phyloP scores from a whole-genome alignment of 441 rosid genomes.

The Populus hybrid region DNA sequence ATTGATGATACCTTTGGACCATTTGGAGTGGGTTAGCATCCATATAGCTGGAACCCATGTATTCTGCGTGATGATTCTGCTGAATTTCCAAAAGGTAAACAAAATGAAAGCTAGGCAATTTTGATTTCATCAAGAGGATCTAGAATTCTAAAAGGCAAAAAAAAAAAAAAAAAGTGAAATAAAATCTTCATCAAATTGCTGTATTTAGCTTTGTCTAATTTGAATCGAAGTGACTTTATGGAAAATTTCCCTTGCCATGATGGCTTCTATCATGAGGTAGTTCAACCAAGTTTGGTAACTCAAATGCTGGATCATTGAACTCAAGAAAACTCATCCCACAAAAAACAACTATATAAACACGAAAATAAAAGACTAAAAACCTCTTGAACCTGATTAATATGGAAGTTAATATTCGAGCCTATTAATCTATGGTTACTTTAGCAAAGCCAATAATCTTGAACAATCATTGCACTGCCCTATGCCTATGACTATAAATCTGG shows the following conservation, averaged over 20 bases:
- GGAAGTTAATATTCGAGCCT: neutral
- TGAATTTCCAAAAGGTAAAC: neutral
- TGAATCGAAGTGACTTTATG: neutral
- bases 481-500: neutral
- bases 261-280: neutral
- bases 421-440: neutral
- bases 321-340: neutral
- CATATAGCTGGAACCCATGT: neutral
- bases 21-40: neutral
- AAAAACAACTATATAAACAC: neutral
- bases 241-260: neutral
- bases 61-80: neutral
- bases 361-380: no score
- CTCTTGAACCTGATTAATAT: neutral
- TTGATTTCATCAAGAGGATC: neutral
- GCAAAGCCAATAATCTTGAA: neutral
- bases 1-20: neutral
- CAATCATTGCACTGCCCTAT: neutral
- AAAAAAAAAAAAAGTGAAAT: neutral
- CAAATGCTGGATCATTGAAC: neutral
- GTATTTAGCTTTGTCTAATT: neutral
- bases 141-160: neutral
- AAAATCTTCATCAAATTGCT: neutral
- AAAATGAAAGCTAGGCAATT: neutral
- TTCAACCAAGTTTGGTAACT: neutral